These are phyloP conservation scores for Odontarrhena argentea DNA, from an alignment of 345 rosid species.

Conservation along the genomic window DNA sequence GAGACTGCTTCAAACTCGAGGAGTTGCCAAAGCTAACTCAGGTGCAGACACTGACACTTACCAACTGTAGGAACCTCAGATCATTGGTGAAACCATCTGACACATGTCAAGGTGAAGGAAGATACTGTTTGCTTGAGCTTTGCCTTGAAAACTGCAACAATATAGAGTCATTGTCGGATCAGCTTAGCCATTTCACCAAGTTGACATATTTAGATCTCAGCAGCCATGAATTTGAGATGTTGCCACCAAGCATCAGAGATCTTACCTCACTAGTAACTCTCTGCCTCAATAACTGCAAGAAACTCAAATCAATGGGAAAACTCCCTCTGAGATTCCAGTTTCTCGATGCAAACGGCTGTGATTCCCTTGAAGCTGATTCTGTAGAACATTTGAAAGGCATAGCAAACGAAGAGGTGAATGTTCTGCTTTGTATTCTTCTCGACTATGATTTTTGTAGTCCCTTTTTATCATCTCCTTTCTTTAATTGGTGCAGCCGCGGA, in stretches of 20 bases:
- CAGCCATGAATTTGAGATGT: conserved; percentile 7
- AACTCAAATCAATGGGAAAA: conserved; percentile 6
- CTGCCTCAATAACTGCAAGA: conserved; percentile 11
- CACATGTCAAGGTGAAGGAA: not conserved
- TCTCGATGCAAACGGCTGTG: conserved; percentile 26
- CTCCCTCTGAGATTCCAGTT: not conserved
- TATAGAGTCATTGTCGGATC: conserved; percentile 12
- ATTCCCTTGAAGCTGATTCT: conserved; percentile 18
- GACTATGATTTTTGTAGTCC: not conserved
- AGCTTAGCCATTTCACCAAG: conserved; percentile 15
- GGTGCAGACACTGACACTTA: conserved; percentile 20
- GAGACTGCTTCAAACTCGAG: not conserved
- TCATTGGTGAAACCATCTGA: conserved; percentile 15
- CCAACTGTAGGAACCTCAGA: conserved; percentile 21
- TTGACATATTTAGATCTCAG: conserved; percentile 17
- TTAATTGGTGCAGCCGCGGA: conserved; percentile 3
- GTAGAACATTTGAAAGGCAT: not conserved
- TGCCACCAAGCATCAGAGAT: conserved; percentile 23
- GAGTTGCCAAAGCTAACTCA: conserved; percentile 16
- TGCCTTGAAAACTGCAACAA: conserved; percentile 22
- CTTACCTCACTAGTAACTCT: conserved; percentile 18
- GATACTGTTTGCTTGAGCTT: conserved; percentile 17
- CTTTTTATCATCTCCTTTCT: not conserved
- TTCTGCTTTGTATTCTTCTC: not conserved
- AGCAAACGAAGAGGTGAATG: conserved; percentile 5